Percentiles rank a stretch among this genome's conserved stretches.
phyloP scores from a whole-genome alignment of 805 yeast species.

The Ogataea methylovora region DNA sequence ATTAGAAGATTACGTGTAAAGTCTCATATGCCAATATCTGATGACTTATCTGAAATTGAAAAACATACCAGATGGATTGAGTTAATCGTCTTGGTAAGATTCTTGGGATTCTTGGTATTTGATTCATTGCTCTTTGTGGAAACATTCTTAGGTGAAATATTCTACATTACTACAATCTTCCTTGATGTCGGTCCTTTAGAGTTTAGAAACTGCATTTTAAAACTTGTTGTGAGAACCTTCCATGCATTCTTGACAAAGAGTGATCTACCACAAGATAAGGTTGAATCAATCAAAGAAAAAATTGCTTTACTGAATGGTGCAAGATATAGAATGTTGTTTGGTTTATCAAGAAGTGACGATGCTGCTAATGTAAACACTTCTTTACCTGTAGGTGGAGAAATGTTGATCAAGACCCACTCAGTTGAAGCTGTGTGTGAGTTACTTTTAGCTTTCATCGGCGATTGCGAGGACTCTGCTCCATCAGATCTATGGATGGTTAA shows the following conservation, averaged over 20 bases:
- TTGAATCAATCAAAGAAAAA: constrained; percentile 36
- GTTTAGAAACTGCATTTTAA: constrained; percentile 54
- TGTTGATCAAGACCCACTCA: constrained; percentile 34
- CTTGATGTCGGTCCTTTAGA: constrained; percentile 45
- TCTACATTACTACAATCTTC: constrained; percentile 57
- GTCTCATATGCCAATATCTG: constrained; percentile 42
- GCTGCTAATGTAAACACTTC: constrained; percentile 15
- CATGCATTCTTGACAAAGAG: constrained; percentile 62
- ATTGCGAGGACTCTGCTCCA: constrained; percentile 38
- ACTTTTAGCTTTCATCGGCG: constrained; percentile 44
- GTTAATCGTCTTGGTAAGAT: constrained; percentile 56
- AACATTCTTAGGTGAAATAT: constrained; percentile 62
- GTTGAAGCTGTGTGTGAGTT: constrained; percentile 55
- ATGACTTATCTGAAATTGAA: constrained; percentile 36
- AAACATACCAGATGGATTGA: constrained; percentile 62
- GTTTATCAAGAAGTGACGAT: constrained; percentile 49
- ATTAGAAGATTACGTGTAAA: constrained; percentile 48
- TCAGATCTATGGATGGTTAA: constrained; percentile 51
- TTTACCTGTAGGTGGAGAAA: constrained; percentile 22
- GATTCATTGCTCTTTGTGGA: constrained; percentile 58
- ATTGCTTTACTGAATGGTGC: constrained; percentile 48
- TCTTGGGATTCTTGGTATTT: constrained; percentile 60
- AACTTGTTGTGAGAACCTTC: constrained; percentile 55
- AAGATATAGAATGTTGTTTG: constrained; percentile 61
- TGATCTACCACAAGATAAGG: constrained; percentile 32